Evolutionary conservation across 2,329 filamentous ascomycete species (phyloP).

Genomic region (Zymoseptoria brevis): DNA sequence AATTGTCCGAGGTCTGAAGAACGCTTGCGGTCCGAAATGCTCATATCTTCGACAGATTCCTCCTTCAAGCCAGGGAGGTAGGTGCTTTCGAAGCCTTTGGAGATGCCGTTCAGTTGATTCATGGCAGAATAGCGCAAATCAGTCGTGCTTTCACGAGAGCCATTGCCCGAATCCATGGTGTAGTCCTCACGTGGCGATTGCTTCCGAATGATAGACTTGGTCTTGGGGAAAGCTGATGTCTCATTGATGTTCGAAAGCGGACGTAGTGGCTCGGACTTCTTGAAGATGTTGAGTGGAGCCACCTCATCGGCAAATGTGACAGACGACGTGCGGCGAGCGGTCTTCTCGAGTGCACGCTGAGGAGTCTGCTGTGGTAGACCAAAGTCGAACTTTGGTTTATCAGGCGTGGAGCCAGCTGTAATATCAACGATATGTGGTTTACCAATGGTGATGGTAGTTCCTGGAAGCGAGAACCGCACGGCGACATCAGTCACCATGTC

Average conservation of each 20-base stretch:
- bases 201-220: constrained; percentile 23
- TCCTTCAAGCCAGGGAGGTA: constrained; percentile 41
- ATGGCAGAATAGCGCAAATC: constrained; percentile 20
- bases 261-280: constrained; percentile 19
- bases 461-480: constrained; percentile 31
- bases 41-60: constrained; percentile 42
- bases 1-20: constrained; percentile 19
- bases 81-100: constrained; percentile 23
- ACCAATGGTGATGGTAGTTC: constrained; percentile 29
- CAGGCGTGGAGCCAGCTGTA: constrained; percentile 23
- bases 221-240: constrained; percentile 10
- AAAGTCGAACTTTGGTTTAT: constrained; percentile 15
- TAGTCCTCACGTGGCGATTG: constrained; percentile 21
- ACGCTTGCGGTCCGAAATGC: constrained; percentile 25
- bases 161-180: constrained; percentile 11
- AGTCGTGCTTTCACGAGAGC: constrained; percentile 19
- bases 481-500: constrained; percentile 31
- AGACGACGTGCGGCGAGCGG: constrained; percentile 17
- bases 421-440: constrained; percentile 30
- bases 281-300: constrained; percentile 28
- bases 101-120: constrained; percentile 14
- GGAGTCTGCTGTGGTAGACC: constrained; percentile 14
- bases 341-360: constrained; percentile 9
- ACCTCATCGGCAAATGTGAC: constrained; percentile 31
- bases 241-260: constrained; percentile 13